A percentile compares a stretch with the other conserved stretches of the same genome.
Conservation (phyloP, 2,329 filamentous ascomycete species). For the Lasiodiplodia sp. region DNA sequence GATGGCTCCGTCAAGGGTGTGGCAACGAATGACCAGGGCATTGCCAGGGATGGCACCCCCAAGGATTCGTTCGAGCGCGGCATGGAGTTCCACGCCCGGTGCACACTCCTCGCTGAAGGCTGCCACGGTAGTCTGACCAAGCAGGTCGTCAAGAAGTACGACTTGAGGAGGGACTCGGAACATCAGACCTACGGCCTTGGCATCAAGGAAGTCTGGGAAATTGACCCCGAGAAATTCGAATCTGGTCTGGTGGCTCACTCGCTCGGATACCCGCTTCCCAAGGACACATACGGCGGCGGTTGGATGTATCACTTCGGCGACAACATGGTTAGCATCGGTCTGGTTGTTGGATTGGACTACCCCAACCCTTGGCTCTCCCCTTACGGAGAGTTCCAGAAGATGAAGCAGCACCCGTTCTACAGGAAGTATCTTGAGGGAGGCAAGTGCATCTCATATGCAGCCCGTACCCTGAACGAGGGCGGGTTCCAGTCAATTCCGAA, state of each 20-base stretch:
- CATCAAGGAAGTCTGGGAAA: slow-evolving; percentile 97
- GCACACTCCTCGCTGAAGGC: slow-evolving; percentile 92
- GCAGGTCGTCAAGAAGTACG: slow-evolving; percentile 92
- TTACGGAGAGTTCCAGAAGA: slow-evolving; percentile 96
- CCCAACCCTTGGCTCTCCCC: slow-evolving; percentile 95
- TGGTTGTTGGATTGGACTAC: slow-evolving; percentile 95
- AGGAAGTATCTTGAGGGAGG: slow-evolving; percentile 87
- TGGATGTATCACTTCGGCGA: slow-evolving; percentile 99
- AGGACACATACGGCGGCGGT: slow-evolving; percentile 91
- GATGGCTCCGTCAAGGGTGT: slow-evolving; percentile 93
- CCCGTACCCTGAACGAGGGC: slow-evolving; percentile 88
- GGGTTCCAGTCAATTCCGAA: slow-evolving; percentile 98
- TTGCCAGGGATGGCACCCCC: slow-evolving; percentile 80
- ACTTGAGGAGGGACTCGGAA: slow-evolving; percentile 85
- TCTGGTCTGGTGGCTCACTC: slow-evolving; percentile 87
- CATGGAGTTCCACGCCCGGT: slow-evolving; percentile 96
- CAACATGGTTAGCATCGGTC: slow-evolving; percentile 89
- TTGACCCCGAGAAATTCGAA: slow-evolving; percentile 89
- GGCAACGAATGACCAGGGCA: slow-evolving; percentile 92
- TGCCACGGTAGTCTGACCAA: slow-evolving; percentile 96
- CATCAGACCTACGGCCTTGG: slow-evolving; percentile 95
- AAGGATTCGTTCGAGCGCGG: slow-evolving; percentile 94
- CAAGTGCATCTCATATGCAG: slow-evolving; percentile 96
- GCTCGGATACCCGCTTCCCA: slow-evolving; percentile 88
- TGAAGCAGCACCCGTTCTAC: slow-evolving; percentile 97